These are phyloP conservation scores for Umbilicus rupestris DNA, from an alignment of 164 flowering plant genomes.

Conservation along the genomic window DNA sequence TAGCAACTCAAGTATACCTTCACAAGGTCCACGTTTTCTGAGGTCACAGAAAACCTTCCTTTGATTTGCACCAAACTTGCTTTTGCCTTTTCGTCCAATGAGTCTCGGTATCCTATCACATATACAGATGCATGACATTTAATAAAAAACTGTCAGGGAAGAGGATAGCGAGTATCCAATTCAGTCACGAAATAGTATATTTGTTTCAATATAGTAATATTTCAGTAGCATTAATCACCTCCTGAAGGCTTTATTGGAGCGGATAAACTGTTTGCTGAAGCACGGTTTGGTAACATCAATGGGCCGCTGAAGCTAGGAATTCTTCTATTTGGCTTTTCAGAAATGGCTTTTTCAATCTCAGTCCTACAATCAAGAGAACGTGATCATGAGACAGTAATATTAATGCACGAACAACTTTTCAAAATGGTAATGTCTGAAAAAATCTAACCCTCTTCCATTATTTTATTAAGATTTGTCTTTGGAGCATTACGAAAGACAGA, in stretches of 20 bases:
- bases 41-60: constrained; percentile 96
- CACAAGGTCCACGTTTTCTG: constrained; percentile 80
- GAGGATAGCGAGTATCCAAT: neutral
- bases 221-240: constrained; percentile 30
- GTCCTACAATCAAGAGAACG: constrained; percentile 26
- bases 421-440: no score
- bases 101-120: constrained; percentile 63
- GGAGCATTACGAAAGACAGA: no score
- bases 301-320: constrained; percentile 92
- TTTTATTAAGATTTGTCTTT: no score
- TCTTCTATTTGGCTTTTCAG: constrained; percentile 40
- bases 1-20: constrained; percentile 44
- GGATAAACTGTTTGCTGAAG: constrained; percentile 95
- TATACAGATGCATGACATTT: neutral
- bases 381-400: no score
- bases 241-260: constrained; percentile 95
- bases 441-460: no score
- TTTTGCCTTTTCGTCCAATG: constrained; percentile 88
- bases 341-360: constrained; percentile 44
- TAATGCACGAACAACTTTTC: no score
- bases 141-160: neutral
- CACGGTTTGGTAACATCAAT: constrained; percentile 83
- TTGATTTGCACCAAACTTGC: constrained; percentile 82
- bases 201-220: no score
- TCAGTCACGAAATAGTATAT: neutral